Conservation (phyloP, 108 stramenopile species). For the Cyclotella distinguenda region DNA sequence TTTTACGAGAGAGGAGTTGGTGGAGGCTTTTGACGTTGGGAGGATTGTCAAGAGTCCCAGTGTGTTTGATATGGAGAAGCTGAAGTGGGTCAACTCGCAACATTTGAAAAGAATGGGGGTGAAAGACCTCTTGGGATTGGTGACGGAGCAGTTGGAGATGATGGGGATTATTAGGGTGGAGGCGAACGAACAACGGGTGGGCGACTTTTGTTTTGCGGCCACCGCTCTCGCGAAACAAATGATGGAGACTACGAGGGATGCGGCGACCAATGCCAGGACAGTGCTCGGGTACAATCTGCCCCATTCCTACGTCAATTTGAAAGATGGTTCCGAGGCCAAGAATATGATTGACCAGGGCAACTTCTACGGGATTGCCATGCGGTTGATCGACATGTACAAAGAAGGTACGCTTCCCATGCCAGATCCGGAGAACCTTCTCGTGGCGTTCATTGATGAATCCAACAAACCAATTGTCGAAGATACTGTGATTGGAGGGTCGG, state of each 20-base stretch:
- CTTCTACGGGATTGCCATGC: slow-evolving; percentile 68
- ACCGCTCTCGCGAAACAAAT: slow-evolving; percentile 85
- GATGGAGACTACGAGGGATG: slow-evolving; percentile 91
- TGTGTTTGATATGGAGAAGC: slow-evolving; percentile 96
- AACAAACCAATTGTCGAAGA: slow-evolving; percentile 72
- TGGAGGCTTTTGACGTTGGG: slow-evolving; percentile 89
- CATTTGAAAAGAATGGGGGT: slow-evolving; percentile 78
- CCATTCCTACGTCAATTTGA: slow-evolving; percentile 57
- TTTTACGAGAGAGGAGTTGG: slow-evolving; percentile 92
- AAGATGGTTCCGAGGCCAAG: slow-evolving; percentile 69
- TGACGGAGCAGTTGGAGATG: slow-evolving; percentile 71
- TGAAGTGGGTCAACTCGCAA: slow-evolving; percentile 95
- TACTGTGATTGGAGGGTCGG: slow-evolving; percentile 61
- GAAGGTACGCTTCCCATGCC: slow-evolving; percentile 64
- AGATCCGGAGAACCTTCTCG: slow-evolving; percentile 52
- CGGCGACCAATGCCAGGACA: slow-evolving; percentile 73
- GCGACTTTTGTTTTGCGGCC: slow-evolving; percentile 69
- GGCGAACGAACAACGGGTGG: slow-evolving; percentile 31
- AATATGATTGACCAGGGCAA: slow-evolving; percentile 77
- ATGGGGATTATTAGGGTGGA: slow-evolving; percentile 60
- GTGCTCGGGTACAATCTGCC: slow-evolving; percentile 84
- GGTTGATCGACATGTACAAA: slow-evolving; percentile 55
- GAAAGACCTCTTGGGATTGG: slow-evolving; percentile 61
- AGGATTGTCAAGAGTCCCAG: slow-evolving; percentile 93
- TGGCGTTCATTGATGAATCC: slow-evolving; percentile 71